These are phyloP conservation scores for Aspergillus coremiiformis DNA, from an alignment of 495 filamentous ascomycete species.

Conservation along the genomic window DNA sequence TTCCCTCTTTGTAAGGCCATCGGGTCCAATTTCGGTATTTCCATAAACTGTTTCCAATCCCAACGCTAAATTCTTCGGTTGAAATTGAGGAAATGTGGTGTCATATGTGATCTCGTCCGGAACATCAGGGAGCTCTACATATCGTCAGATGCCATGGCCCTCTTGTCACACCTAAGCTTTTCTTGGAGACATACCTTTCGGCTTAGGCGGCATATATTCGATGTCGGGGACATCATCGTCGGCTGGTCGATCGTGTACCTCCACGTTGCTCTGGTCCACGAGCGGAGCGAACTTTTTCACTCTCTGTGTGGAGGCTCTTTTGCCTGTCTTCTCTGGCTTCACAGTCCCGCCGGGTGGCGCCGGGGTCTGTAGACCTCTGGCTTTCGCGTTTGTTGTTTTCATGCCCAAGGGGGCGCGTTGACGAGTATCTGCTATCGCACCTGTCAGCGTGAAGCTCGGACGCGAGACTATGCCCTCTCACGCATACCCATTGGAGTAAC, in stretches of 20 bases:
- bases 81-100: conserved; percentile 45
- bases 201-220: conserved; percentile 66
- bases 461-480: neutral
- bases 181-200: conserved; percentile 39
- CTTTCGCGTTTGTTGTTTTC: conserved; percentile 95
- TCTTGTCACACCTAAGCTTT: conserved; percentile 13
- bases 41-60: conserved; percentile 53
- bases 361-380: conserved; percentile 60
- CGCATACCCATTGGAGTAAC: conserved; percentile 74
- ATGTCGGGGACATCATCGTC: conserved; percentile 64
- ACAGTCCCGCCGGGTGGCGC: conserved; percentile 39
- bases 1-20: conserved; percentile 58
- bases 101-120: conserved; percentile 67
- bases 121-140: conserved; percentile 60
- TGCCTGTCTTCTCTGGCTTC: conserved; percentile 42
- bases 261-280: conserved; percentile 26
- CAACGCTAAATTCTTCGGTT: conserved; percentile 58
- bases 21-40: conserved; percentile 58
- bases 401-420: conserved; percentile 76
- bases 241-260: conserved; percentile 20
- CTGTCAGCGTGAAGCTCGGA: conserved; percentile 18
- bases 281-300: conserved; percentile 38
- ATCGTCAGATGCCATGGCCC: conserved; percentile 30
- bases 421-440: conserved; percentile 45
- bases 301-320: conserved; percentile 45